Evolutionary conservation across 495 filamentous ascomycete genomes (phyloP), one percentile per base, ranked within the genome.

Genomic region (Talaromyces proteolyticus): DNA sequence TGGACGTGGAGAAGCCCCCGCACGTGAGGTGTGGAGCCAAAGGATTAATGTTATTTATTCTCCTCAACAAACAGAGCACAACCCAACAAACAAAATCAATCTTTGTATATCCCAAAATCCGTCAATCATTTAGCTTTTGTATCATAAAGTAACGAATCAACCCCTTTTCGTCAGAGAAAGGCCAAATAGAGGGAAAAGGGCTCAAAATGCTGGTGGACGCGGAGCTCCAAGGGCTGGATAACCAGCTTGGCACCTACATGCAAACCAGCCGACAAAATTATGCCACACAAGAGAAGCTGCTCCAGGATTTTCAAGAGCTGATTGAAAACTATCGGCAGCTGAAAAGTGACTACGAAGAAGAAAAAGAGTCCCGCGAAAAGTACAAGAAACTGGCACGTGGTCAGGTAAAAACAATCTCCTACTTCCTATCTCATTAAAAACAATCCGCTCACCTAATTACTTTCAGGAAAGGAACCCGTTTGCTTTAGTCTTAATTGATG

Each of bases 401-500:
- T 21, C 73, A 75, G 54, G 69, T 69, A 69, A n/a, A 60, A 58
- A n/a, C n/a, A n/a, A n/a, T n/a, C n/a, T n/a, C n/a, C n/a, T n/a
- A n/a, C n/a, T n/a, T n/a, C n/a, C n/a, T n/a, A n/a, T n/a, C n/a
- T n/a, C n/a, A n/a, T n/a, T n/a, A n/a, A n/a, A n/a, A n/a, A n/a
- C n/a, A n/a, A n/a, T n/a, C n/a, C n/a, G n/a, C n/a, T n/a, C n/a
- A n/a, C 26, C 17, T 16, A 16, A 4, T 37, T 24, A 12, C 2
- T 6, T 45, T 39, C 48, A 75, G 67, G 75, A 76, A 6, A 73
- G 70, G n/a, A 82, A 79, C 54, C 74, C 81, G 3, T 84, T 82
- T 50, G 75, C 78, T 0, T 66, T 82, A 16, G 76, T 84, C 7
- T 63, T 85, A 5, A 63, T 85, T 19, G 81, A 86, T 52, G 80